These are phyloP conservation scores for Calonectria montana DNA, from an alignment of 2,329 filamentous ascomycete species.

Conservation along the genomic window DNA sequence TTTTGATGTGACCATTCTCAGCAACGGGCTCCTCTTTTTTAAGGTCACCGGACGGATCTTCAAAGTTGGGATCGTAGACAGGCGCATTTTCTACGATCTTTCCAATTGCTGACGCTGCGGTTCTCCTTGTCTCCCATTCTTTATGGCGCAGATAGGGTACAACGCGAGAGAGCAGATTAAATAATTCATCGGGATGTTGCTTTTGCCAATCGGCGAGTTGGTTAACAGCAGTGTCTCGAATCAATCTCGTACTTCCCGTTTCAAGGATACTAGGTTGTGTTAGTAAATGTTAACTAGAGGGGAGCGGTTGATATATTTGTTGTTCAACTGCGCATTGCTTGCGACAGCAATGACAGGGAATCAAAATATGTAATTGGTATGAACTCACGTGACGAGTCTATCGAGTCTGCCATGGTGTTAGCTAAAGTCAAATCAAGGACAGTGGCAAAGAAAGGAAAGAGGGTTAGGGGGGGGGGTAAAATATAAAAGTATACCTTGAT, in stretches of 20 bases:
- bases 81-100: constrained; percentile 93
- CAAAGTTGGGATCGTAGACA: constrained; percentile 86
- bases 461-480: not conserved
- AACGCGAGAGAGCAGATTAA: constrained; percentile 92
- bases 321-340: not conserved
- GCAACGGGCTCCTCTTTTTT: constrained; percentile 52
- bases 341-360: not conserved
- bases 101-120: constrained; percentile 92
- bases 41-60: constrained; percentile 64
- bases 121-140: constrained; percentile 96
- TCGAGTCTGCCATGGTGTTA: constrained; percentile 70
- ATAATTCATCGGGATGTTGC: constrained; percentile 95
- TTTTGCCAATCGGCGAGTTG: constrained; percentile 98
- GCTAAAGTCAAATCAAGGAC: constrained; percentile 23
- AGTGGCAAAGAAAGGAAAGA: not conserved
- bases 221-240: constrained; percentile 95
- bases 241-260: constrained; percentile 95
- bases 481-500: constrained; percentile 58
- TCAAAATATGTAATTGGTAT: constrained; percentile 2
- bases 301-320: not conserved
- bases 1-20: constrained; percentile 63
- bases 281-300: constrained; percentile 9
- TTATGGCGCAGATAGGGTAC: constrained; percentile 96
- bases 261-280: constrained; percentile 79
- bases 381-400: constrained; percentile 85